Percentiles rank a stretch among this genome's conserved stretches.
These are phyloP conservation scores for Ampelocalamus luodianensis DNA, from an alignment of 176 grass and related monocot genomes.

Conservation along the genomic window DNA sequence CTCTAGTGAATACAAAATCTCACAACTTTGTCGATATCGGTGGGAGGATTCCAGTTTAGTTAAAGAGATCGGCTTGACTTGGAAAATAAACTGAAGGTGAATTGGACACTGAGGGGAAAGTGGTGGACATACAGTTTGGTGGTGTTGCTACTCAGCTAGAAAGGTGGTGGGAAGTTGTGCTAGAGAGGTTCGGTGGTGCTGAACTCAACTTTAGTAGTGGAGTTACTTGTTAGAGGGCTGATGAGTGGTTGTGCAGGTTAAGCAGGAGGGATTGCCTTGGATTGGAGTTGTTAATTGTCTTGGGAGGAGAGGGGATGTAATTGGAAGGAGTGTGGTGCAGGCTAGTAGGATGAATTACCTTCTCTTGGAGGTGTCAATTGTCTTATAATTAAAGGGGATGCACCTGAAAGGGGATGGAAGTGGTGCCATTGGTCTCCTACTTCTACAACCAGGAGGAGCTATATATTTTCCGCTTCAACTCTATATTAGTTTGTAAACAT, in stretches of 20 bases:
- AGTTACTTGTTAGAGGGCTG: slow-evolving; percentile 13
- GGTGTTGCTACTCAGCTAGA: background rate
- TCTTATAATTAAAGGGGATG: background rate
- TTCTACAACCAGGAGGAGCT: background rate
- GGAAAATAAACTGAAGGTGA: slow-evolving; percentile 14
- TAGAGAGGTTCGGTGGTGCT: background rate
- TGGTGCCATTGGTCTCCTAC: background rate
- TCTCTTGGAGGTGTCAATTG: background rate
- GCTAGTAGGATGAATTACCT: background rate
- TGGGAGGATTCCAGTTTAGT: background rate
- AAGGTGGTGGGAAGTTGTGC: background rate
- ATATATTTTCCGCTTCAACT: background rate
- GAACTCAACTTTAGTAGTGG: background rate
- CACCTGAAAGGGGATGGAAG: background rate
- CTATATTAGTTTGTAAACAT: background rate
- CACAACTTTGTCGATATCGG: background rate
- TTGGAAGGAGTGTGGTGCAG: background rate
- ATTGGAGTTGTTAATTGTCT: slow-evolving; percentile 5
- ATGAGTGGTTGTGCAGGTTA: background rate
- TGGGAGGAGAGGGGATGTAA: background rate
- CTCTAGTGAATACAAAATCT: background rate
- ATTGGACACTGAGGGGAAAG: background rate
- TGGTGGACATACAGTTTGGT: background rate
- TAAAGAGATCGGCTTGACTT: background rate
- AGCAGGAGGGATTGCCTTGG: background rate